phyloP scores from a whole-genome alignment of 768 basidiomycete genomes.

The Lentinula sp. region DNA sequence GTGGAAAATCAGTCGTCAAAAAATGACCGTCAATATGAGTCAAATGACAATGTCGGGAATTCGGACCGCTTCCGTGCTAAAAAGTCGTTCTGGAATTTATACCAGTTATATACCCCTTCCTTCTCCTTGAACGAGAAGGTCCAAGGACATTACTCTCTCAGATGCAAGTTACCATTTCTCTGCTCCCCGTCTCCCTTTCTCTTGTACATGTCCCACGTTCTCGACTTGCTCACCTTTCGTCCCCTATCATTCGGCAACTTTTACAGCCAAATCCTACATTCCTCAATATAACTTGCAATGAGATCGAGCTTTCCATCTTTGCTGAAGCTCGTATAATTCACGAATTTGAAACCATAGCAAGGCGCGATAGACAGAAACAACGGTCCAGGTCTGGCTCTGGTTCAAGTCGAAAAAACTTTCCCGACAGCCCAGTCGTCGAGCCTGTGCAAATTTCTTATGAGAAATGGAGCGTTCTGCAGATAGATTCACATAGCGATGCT shows the following conservation, averaged over 20 bases:
- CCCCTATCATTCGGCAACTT: conserved; percentile 62
- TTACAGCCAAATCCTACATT: conserved; percentile 62
- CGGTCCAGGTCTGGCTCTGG: conserved; percentile 35
- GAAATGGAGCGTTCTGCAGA: conserved; percentile 74
- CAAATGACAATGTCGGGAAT: background rate
- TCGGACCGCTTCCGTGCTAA: background rate
- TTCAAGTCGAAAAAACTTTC: conserved; percentile 19
- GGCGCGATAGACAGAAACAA: conserved; percentile 45
- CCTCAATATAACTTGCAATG: conserved; percentile 72
- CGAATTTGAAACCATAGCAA: conserved; percentile 58
- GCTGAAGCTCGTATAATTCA: conserved; percentile 50
- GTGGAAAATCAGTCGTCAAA: background rate
- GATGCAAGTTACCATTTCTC: conserved; percentile 48
- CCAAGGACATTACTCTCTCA: background rate
- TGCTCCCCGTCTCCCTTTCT: conserved; percentile 65
- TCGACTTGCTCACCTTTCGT: conserved; percentile 52
- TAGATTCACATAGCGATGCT: conserved; percentile 72
- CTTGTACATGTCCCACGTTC: conserved; percentile 72
- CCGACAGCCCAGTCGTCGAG: conserved; percentile 24
- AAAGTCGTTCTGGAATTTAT: background rate
- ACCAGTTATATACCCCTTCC: background rate
- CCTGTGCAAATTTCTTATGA: conserved; percentile 68
- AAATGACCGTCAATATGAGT: background rate
- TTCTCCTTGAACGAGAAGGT: background rate
- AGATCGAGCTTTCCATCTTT: conserved; percentile 73